A percentile compares a stretch with the other conserved stretches of the same genome.
phyloP scores from a whole-genome alignment of 495 filamentous ascomycete species.

The Xylaria cubensis region DNA sequence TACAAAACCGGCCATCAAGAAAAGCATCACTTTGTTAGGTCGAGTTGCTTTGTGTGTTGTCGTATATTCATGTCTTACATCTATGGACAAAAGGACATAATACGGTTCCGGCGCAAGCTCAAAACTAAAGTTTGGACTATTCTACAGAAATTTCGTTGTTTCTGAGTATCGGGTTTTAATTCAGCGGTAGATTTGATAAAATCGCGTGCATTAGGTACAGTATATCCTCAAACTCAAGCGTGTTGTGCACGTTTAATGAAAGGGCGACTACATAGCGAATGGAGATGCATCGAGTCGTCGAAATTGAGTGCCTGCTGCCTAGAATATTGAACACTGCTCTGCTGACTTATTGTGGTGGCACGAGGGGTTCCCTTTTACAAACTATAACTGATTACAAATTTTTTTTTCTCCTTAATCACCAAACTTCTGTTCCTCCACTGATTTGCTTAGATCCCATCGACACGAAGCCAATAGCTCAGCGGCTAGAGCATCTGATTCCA shows the following conservation, averaged over 20 bases:
- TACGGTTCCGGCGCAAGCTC: constrained; percentile 1
- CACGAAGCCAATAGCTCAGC: too few relatives aligned
- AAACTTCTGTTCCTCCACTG: too few relatives aligned
- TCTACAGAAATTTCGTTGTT: neutral
- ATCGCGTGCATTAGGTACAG: neutral
- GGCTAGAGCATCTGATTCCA: too few relatives aligned
- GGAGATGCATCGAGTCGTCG: neutral
- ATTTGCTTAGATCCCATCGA: too few relatives aligned
- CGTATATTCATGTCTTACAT: neutral
- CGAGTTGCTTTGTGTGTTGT: neutral
- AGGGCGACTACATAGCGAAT: neutral
- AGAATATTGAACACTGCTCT: too few relatives aligned
- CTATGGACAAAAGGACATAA: neutral
- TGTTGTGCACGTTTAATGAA: neutral
- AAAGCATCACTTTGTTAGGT: neutral
- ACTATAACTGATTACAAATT: too few relatives aligned
- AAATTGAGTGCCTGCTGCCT: neutral
- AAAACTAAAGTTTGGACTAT: neutral
- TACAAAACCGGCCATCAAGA: neutral
- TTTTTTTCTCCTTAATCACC: too few relatives aligned
- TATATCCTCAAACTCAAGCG: neutral
- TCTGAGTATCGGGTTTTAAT: neutral
- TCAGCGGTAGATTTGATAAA: neutral
- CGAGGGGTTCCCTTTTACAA: too few relatives aligned
- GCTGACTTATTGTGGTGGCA: too few relatives aligned